phyloP scores from a whole-genome alignment of 768 basidiomycete species.

The Floccularia luteovirens region DNA sequence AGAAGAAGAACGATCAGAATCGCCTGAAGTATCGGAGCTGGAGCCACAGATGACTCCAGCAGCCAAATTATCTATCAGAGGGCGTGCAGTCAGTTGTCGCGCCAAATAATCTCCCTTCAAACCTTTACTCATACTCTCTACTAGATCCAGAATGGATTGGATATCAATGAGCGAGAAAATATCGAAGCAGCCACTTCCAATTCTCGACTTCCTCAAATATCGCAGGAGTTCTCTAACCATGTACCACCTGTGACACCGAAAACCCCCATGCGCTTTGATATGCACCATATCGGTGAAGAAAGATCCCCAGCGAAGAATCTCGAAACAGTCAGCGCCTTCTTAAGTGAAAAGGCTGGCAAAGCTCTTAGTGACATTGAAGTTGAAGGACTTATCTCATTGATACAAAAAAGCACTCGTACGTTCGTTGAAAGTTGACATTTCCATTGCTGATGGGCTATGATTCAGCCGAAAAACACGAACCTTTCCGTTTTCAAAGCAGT shows the following conservation, averaged over 20 bases:
- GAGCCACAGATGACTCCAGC: constrained; percentile 2
- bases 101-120: too few relatives aligned
- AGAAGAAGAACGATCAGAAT: background rate
- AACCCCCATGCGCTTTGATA: too few relatives aligned
- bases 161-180: too few relatives aligned
- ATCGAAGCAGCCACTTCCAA: too few relatives aligned
- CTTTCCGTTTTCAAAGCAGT: constrained; percentile 56
- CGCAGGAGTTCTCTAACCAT: too few relatives aligned
- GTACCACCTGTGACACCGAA: too few relatives aligned
- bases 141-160: too few relatives aligned
- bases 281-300: constrained; percentile 8
- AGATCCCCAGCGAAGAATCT: constrained; percentile 34
- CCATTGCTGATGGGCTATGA: constrained; percentile 17
- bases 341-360: constrained; percentile 37
- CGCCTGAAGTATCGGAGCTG: background rate
- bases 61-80: constrained; percentile 7
- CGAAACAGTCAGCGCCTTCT: constrained; percentile 38
- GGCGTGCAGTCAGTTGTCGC: too few relatives aligned
- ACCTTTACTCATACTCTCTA: too few relatives aligned
- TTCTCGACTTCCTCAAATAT: too few relatives aligned
- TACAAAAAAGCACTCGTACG: constrained; percentile 44
- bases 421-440: constrained; percentile 4
- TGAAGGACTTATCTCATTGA: constrained; percentile 45
- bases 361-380: constrained; percentile 45
- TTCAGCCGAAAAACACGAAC: too few relatives aligned